These are phyloP conservation scores for Cutaneotrichosporon spelunceum DNA, from an alignment of 1,284 basidiomycete species.

Conservation along the genomic window DNA sequence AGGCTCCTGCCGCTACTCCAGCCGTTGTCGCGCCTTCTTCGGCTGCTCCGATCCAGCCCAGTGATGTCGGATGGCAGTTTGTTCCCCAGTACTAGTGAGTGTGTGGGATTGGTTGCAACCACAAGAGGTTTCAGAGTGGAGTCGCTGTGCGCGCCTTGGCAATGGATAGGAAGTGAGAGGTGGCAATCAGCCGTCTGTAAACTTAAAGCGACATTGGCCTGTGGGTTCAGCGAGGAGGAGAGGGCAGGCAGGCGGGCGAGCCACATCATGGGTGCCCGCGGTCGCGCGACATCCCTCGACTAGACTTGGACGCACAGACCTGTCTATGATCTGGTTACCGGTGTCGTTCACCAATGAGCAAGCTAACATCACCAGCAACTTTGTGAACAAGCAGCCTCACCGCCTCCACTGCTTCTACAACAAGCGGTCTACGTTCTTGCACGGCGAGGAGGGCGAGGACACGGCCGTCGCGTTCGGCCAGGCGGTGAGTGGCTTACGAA, in stretches of 20 bases:
- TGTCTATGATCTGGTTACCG: not conserved
- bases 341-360: not conserved
- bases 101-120: not conserved
- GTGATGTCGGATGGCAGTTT: constrained; percentile 87
- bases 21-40: constrained; percentile 8
- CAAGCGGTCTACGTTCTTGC: constrained; percentile 93
- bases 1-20: constrained; percentile 2
- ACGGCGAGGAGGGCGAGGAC: constrained; percentile 94
- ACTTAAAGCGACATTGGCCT: not conserved
- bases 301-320: not conserved
- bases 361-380: constrained; percentile 59
- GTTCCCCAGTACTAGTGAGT: constrained; percentile 83
- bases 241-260: not conserved
- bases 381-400: constrained; percentile 94
- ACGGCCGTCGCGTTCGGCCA: constrained; percentile 80
- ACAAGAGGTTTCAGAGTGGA: not conserved
- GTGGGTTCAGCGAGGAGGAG: not conserved
- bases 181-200: not conserved
- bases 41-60: constrained; percentile 28
- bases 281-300: not conserved
- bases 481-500: constrained; percentile 60
- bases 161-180: not conserved
- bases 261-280: not conserved
- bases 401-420: constrained; percentile 99
- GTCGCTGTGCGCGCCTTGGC: not conserved